Evolutionary conservation across 768 basidiomycete genomes (phyloP), one percentile per base, ranked within the genome.

Genomic region (Coprinopsis sp.): DNA sequence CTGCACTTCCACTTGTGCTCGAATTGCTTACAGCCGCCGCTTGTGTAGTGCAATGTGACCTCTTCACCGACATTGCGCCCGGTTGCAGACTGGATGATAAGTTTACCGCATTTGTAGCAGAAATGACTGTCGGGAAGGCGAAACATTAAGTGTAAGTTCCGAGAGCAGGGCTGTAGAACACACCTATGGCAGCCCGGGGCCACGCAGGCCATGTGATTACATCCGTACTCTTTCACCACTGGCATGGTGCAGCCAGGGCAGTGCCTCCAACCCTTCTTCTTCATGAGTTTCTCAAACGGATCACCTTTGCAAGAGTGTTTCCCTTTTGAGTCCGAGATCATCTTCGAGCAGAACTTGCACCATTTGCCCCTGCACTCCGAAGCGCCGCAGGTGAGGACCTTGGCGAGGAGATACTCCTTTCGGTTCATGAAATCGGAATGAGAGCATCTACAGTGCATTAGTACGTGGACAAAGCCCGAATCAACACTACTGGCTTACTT

Each of bases 241-340:
- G 48, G 48, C 42, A 49, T 49, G 25, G 48, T 44, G 21, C 48
- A 49, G 25, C 48, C 48, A 23, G 48, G 48, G 18, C 48, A 49
- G 33, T 49, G 31, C 36, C 42, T 43, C 48, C 48, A 49, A 4
- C 48, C 48, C 27, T 49, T 49, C 42, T 44, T 49, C 42, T 49
- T 49, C 48, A 49, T 49, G 13, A 49, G 25, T 23, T 44, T 49
- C 18, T 49, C 48, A 22, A 49, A 49, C 19, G 41, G 41, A 27
- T 49, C 48, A 3, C 48, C 48, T 21, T 49, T 49, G 22, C 48
- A 49, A 7, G 48, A 43, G 37, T 49, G 48, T 24, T 43, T 47
- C 28, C 37, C 46, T 22, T 47, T 47, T 2, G 44, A 21, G 22
- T 25, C 34, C 11, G 6, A 6, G 21, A 49, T 43, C 14, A 34